Base-by-base conservation (phyloP, 2,329 filamentous ascomycete genomes). In the Fusarium luffae region DNA sequence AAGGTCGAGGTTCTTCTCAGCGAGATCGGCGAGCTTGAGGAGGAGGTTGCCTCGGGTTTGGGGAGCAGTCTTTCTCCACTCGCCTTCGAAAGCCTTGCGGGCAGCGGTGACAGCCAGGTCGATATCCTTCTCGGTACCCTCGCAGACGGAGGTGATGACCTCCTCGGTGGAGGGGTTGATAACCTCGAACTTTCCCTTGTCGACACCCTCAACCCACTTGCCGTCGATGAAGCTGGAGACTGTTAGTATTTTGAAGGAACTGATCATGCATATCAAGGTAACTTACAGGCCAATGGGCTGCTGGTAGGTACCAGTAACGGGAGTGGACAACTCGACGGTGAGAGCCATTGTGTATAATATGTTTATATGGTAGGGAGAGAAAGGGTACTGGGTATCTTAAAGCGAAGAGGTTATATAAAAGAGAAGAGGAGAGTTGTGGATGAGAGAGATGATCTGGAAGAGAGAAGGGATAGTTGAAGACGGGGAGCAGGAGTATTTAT, bases 121-220 rank as follows among this genome's bases (percentile, higher is more conserved):
- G 79, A 90, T 84, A 83, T 96, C 93, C 86, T 97, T 94, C 86
- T 97, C 93, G 71, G 91, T 92, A 78, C 91, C 94, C 84, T 97
- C 94, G 79, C 89, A 84, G 75, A 97, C 92, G 58, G 90, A 90
- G 85, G 86, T 88, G 84, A 97, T 97, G 77, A 93, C 89, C 82
- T 94, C 90, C 82, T 97, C 94, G 71, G 89, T 93, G 70, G 91
- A 78, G 64, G 94, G 94, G 88, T 97, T 97, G 86, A 96, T 91
- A 81, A 94, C 92, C 83, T 97, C 93, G 78, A 97, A 96, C 73
- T 91, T 94, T 88, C 93, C 91, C 84, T 94, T 94, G 75, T 97
- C 93, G 69, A 92, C 90, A 79, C 89, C 86, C 76, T 82, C 80
- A 71, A 97, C 89, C 84, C 91, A 98, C 82, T 98, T 92, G 82